Evolutionary conservation across 345 rosid species (phyloP), one percentile per base, ranked within the genome.

Genomic region (Syzygium aromaticum): DNA sequence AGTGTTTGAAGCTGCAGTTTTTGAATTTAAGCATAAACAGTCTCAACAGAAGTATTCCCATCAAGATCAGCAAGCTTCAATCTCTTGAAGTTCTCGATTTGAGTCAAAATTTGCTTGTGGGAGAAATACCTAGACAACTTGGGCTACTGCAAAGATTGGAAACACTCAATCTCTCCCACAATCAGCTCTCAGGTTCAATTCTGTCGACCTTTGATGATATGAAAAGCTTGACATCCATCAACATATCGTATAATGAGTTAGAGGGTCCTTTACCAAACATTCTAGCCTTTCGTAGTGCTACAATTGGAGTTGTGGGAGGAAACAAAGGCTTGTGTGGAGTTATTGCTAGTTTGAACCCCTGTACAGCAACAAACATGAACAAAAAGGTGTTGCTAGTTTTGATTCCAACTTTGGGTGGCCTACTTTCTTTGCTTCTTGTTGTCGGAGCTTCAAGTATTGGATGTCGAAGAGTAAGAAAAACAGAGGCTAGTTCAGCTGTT

Each of bases 211-310:
- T 93, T 51, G 54, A 19, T 1, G 30, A 85, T 38, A 52, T 89
- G 85, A 11, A 2, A 1, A 46, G 88, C 52, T 77, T 91, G 84
- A 22, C 7, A 1, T 22, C 38, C 15, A 56, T 90, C 4, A 88
- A 91, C 19, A 10, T 93, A 7, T 93, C 93, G 1, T 38, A 87
- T 22, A 91, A 92, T 43, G 84, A 84, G 14, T 52, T 93, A 38
- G 82, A 80, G 30, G 94, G 94, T 77, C 87, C 73, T 0, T 23
- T 93, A 9, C 94, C 95, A 1, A 16, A 89, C 3, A 85, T 51
- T 43, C 84, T 78, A 51, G 90, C 92, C 27, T 91, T 92, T 86
- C 85, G 23, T 9, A 84, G 87, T 10, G 92, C 87, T 64, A 21
- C 88, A 0, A n/a, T 64, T 6, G 85, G 52, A 3, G 77, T n/a